Conservation (phyloP, 2,329 filamentous ascomycete species). For the Endocalyx cinctus region DNA sequence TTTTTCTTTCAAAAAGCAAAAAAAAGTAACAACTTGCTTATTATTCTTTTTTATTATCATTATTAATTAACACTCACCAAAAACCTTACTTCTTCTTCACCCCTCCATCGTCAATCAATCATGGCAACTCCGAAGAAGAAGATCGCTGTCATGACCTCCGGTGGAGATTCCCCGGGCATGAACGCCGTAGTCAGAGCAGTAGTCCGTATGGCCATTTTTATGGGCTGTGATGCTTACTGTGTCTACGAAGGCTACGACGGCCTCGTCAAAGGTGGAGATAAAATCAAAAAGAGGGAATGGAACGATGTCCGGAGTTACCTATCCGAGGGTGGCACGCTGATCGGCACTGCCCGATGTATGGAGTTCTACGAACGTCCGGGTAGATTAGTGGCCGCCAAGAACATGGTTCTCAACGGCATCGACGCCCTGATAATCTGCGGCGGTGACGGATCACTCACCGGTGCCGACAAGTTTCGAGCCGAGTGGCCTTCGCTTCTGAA, state of each 20-base stretch:
- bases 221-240: constrained; percentile 73
- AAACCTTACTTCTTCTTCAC: no score
- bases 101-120: no score
- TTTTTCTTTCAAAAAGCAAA: no score
- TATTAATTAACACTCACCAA: no score
- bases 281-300: constrained; percentile 87
- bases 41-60: no score
- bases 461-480: constrained; percentile 84
- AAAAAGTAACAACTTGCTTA: no score
- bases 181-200: constrained; percentile 86
- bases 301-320: constrained; percentile 92
- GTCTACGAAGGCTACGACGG: constrained; percentile 96
- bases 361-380: constrained; percentile 86
- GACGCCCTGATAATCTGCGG: constrained; percentile 96
- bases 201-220: constrained; percentile 84
- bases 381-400: constrained; percentile 81
- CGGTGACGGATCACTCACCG: constrained; percentile 92
- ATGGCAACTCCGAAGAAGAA: constrained; percentile 52
- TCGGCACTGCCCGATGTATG: constrained; percentile 91
- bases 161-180: constrained; percentile 93
- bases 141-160: constrained; percentile 91
- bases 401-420: constrained; percentile 88
- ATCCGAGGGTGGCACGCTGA: constrained; percentile 89
- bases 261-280: constrained; percentile 79
- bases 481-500: constrained; percentile 88